These are phyloP conservation scores for Tolypocladium pustulatum DNA, from an alignment of 2,329 filamentous ascomycete species.

Conservation along the genomic window DNA sequence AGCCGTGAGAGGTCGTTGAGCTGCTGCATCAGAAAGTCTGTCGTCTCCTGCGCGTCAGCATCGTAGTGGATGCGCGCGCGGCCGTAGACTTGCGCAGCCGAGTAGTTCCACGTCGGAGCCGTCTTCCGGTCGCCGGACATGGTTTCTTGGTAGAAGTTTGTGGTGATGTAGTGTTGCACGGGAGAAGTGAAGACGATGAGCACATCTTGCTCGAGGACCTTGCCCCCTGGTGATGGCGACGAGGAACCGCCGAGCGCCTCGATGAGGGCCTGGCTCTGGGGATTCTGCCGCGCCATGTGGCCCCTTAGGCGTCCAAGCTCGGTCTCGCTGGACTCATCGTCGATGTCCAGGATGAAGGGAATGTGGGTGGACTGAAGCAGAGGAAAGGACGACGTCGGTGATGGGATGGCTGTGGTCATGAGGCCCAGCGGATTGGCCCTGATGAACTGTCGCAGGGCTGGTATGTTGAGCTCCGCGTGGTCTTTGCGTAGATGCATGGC, in stretches of 20 bases:
- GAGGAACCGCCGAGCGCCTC: constrained; percentile 22
- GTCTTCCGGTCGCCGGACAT: constrained; percentile 50
- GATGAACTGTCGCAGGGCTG: constrained; percentile 43
- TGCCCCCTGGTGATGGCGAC: constrained; percentile 1
- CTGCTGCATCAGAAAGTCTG: constrained; percentile 37
- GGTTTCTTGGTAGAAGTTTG: constrained; percentile 56
- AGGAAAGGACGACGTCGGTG: constrained; percentile 27
- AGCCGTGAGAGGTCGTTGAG: constrained; percentile 39
- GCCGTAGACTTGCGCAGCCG: constrained; percentile 54
- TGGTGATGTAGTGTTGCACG: constrained; percentile 53
- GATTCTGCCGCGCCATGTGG: constrained; percentile 52
- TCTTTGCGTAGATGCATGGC: constrained; percentile 46
- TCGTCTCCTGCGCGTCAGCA: constrained; percentile 30
- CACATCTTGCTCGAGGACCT: constrained; percentile 39
- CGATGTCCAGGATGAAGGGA: constrained; percentile 45
- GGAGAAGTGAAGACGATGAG: constrained; percentile 50
- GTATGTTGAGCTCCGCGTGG: constrained; percentile 40
- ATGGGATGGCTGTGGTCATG: constrained; percentile 50
- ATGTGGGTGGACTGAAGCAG: constrained; percentile 50
- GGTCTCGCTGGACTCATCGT: constrained; percentile 26
- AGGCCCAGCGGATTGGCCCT: constrained; percentile 49
- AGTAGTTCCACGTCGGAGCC: constrained; percentile 62
- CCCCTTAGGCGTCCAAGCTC: constrained; percentile 38
- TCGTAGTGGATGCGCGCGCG: constrained; percentile 42
- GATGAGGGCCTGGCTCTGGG: constrained; percentile 51